Conservation (phyloP, 1,139 yeast genomes). For the Neolecta irregularis region DNA sequence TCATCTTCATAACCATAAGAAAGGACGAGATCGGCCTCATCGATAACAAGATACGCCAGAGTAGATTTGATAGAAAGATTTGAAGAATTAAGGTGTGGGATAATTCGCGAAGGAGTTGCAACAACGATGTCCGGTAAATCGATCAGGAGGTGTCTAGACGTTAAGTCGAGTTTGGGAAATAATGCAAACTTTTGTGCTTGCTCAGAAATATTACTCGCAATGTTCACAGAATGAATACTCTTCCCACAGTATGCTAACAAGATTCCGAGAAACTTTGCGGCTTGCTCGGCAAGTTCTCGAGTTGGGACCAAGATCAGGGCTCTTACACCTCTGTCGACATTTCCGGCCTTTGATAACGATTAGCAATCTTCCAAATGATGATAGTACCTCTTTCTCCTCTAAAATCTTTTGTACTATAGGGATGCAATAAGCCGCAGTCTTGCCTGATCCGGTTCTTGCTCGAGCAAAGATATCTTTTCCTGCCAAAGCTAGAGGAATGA, state of each 20-base stretch:
- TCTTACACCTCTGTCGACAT: conserved; percentile 22
- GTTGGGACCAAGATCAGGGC: conserved; percentile 71
- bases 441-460: conserved; percentile 85
- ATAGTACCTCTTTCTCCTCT: conserved; percentile 16
- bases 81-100: conserved; percentile 30
- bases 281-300: conserved; percentile 75
- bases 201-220: conserved; percentile 59
- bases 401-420: conserved; percentile 63
- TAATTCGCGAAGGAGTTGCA: conserved; percentile 74
- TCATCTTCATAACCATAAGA: conserved; percentile 89
- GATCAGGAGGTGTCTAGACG: conserved; percentile 39
- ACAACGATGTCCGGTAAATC: conserved; percentile 70
- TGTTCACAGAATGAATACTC: conserved; percentile 48
- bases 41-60: conserved; percentile 65
- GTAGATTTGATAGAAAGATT: conserved; percentile 26
- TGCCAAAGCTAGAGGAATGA: conserved; percentile 83
- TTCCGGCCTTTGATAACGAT: not conserved
- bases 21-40: conserved; percentile 84
- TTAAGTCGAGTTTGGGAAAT: not conserved
- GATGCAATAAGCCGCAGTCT: conserved; percentile 68
- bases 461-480: conserved; percentile 75
- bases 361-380: not conserved
- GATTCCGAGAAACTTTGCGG: conserved; percentile 49
- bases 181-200: conserved; percentile 37
- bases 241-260: conserved; percentile 59